Percentiles rank a stretch among this genome's conserved stretches.
phyloP scores from a whole-genome alignment of 352 stramenopile genomes.

The Phytophthora citricola region DNA sequence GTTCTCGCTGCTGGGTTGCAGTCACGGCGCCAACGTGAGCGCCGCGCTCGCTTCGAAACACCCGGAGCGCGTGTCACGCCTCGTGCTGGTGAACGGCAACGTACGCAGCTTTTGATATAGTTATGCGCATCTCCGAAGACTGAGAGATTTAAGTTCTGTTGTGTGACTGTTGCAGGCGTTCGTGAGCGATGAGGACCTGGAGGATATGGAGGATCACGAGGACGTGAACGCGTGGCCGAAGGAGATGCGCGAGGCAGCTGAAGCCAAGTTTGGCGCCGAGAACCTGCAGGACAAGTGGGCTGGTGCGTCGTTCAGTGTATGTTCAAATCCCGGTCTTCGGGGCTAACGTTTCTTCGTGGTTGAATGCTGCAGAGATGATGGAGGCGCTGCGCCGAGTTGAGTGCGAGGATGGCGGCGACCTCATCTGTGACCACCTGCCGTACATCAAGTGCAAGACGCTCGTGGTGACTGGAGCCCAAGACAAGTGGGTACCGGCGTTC shows the following conservation, averaged over 20 bases:
- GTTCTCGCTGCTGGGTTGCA: conserved; percentile 81
- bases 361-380: conserved; percentile 54
- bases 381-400: conserved; percentile 54
- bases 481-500: conserved; percentile 71
- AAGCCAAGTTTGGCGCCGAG: conserved; percentile 62
- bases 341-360: conserved; percentile 11
- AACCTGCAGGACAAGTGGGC: conserved; percentile 67
- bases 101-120: conserved; percentile 37
- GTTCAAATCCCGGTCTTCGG: neutral
- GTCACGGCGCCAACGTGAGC: conserved; percentile 76
- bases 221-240: conserved; percentile 65
- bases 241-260: conserved; percentile 50
- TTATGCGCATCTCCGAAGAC: conserved; percentile 12
- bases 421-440: conserved; percentile 75
- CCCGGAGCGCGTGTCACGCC: conserved; percentile 68
- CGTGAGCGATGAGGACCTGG: conserved; percentile 74
- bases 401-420: conserved; percentile 61
- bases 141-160: conserved; percentile 17
- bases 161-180: conserved; percentile 56
- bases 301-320: conserved; percentile 21
- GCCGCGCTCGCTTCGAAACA: conserved; percentile 75
- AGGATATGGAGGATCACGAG: conserved; percentile 56
- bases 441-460: conserved; percentile 88
- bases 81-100: conserved; percentile 84
- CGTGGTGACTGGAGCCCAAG: conserved; percentile 64